Percentiles rank a stretch among this genome's conserved stretches.
These are phyloP conservation scores for Alternaria incomplexa DNA, from an alignment of 2,329 filamentous ascomycete genomes.

Conservation along the genomic window DNA sequence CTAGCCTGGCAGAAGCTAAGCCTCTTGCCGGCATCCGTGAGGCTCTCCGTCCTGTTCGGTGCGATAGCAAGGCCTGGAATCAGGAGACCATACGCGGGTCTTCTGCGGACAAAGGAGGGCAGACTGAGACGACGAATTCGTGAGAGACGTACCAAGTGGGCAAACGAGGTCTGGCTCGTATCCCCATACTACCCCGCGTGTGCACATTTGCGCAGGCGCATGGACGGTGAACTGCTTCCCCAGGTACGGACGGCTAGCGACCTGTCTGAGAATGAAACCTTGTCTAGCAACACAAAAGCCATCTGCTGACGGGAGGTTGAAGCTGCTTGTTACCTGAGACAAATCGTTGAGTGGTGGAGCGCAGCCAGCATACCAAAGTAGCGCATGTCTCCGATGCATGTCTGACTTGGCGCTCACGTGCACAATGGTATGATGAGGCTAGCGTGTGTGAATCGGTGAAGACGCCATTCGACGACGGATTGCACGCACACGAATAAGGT, in stretches of 20 bases:
- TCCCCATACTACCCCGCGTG: constrained; percentile 29
- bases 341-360: constrained; percentile 37
- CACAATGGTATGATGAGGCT: constrained; percentile 14
- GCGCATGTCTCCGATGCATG: constrained; percentile 41
- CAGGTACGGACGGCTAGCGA: constrained; percentile 26
- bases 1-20: constrained; percentile 8
- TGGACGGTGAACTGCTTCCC: constrained; percentile 16
- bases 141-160: background rate
- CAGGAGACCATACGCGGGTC: background rate
- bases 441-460: constrained; percentile 23
- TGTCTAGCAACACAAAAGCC: constrained; percentile 25
- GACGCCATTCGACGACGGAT: constrained; percentile 18
- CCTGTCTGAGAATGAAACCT: constrained; percentile 16
- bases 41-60: constrained; percentile 16
- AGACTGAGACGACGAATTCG: background rate
- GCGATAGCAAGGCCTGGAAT: constrained; percentile 5
- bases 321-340: constrained; percentile 36
- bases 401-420: constrained; percentile 40
- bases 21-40: constrained; percentile 25
- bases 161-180: constrained; percentile 12
- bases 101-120: constrained; percentile 2
- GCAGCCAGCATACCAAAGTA: constrained; percentile 29
- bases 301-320: constrained; percentile 32
- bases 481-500: background rate
- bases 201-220: constrained; percentile 14